Base-by-base conservation (phyloP, 768 basidiomycete species). In the Russula vinacea region DNA sequence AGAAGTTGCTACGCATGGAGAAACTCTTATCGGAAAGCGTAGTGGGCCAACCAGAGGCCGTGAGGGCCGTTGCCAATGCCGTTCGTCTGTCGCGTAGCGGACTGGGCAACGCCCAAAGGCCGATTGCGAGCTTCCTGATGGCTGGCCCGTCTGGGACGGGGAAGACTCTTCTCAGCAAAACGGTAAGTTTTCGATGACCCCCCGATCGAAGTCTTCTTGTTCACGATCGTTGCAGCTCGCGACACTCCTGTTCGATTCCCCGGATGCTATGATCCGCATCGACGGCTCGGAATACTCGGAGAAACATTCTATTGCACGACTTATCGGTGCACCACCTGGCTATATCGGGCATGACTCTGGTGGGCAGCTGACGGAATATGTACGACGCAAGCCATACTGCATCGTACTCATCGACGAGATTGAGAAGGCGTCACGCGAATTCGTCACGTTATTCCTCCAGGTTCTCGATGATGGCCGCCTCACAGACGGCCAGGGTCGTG, bases 231-330 rank as follows among this genome's bases (percentile, higher is more conserved):
- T 68, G 50, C 70, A 92, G 89, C 88, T 99, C 62, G 96, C 96
- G 0, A 85, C 83, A 3, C 75, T 95, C 54, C 79, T 98, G 16
- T 98, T 98, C 72, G 92, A 95, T 75, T 93, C 92, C 9, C 85
- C 90, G 10, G 87, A 94, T 68, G 91, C 92, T 19, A 89, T 96
- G 88, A 91, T 95, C 69, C 87, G 93, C 57, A 85, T 97, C 70
- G 95, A 98, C 70, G 92, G 88, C 69, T 90, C 90, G 22, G 94
- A 98, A 72, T 96, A 98, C 76, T 94, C 92, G 19, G 92, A 92
- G 66, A 84, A 83, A 71, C 89, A 90, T 68, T 82, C 87, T 7
- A 83, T 90, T 61, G 80, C 86, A n/a, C 80, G 88, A 42, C 78
- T 90, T 54, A 85, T 90, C 58, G 83, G 83, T 49, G 78, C 83